Base-by-base conservation (phyloP, 2,329 filamentous ascomycete genomes). In the Sordariomycetes sp. region DNA sequence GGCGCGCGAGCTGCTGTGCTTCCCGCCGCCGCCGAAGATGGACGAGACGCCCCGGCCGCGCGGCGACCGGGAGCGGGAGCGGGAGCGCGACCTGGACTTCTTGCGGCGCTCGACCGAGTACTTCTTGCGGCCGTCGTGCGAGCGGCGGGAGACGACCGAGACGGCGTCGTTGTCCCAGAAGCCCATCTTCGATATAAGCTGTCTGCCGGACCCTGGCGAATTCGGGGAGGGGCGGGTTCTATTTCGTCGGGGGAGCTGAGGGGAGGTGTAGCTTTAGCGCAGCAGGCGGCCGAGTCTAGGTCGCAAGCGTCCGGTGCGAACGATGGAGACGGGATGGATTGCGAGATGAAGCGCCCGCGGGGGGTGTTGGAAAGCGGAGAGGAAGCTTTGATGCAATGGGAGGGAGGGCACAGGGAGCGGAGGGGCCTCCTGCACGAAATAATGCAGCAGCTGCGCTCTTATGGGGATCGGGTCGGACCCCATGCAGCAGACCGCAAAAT, bases 1-100 rank as follows among this genome's bases (percentile, higher is more conserved):
- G 35, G 71, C 69, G 28, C 71, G 67, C n/a, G 72, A 74, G 51
- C 71, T 66, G 64, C 73, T 76, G 66, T 74, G 67, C 65, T 70
- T 75, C 60, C 65, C 65, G 61, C 76, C 75, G 58, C 74, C 73
- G 54, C 76, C 65, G 46, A 79, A 79, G 65, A 81, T 76, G 57
- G 74, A 76, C 35, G 71, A 68, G 24, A 71, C 67, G n/a, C 72
- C 74, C 51, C 71, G 65, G 53, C 70, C 71, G 63, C 67, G 68
- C 57, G 69, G 67, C 58, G 72, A 76, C 55, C 71, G 70, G 58
- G 71, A 73, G 56, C 69, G 67, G 46, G 72, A 77, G 55, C 69
- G 69, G 55, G 70, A 71, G 56, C 69, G 68, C 22, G 71, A 72
- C 48, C 65, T 67, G 58, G 62, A 67, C 64, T 71, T 71, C 64